These are phyloP conservation scores for Monotropa hypopitys DNA, from an alignment of 179 eudicot species.

Conservation along the genomic window DNA sequence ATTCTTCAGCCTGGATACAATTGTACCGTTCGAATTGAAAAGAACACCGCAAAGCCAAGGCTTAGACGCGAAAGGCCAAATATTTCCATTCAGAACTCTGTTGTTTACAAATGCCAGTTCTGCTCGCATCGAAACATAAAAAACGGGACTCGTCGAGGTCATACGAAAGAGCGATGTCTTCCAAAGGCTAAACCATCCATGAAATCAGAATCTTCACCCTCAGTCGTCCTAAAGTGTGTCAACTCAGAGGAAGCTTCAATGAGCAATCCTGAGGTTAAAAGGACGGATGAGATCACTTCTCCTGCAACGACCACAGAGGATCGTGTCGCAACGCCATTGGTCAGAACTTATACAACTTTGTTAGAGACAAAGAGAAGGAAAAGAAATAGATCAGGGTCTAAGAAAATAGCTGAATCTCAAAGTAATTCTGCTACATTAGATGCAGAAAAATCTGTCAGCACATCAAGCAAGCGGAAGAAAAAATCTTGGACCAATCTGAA, in stretches of 20 bases:
- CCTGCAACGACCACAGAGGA: neutral
- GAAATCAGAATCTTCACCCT: constrained; percentile 8
- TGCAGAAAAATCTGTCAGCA: constrained; percentile 17
- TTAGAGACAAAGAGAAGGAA: constrained; percentile 57
- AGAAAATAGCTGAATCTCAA: constrained; percentile 31
- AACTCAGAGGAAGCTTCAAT: constrained; percentile 9
- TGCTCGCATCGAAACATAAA: constrained; percentile 55
- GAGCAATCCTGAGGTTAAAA: constrained; percentile 4
- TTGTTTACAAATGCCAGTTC: constrained; percentile 64
- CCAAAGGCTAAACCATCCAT: constrained; percentile 23
- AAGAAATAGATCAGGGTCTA: constrained; percentile 38
- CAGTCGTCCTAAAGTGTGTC: constrained; percentile 1
- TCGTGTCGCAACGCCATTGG: constrained; percentile 23
- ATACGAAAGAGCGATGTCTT: constrained; percentile 38
- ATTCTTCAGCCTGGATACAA: constrained; percentile 78
- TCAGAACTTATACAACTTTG: constrained; percentile 22
- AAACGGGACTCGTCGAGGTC: constrained; percentile 64
- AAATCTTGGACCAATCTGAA: constrained; percentile 66
- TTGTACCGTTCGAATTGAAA: constrained; percentile 69
- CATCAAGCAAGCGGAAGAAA: constrained; percentile 38
- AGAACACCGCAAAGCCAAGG: constrained; percentile 29
- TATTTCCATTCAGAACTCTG: constrained; percentile 35
- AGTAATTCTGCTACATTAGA: constrained; percentile 18
- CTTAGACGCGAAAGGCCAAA: constrained; percentile 23
- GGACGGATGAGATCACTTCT: neutral